Base-by-base conservation (phyloP, 805 yeast genomes). In the Spathaspora girioi region DNA sequence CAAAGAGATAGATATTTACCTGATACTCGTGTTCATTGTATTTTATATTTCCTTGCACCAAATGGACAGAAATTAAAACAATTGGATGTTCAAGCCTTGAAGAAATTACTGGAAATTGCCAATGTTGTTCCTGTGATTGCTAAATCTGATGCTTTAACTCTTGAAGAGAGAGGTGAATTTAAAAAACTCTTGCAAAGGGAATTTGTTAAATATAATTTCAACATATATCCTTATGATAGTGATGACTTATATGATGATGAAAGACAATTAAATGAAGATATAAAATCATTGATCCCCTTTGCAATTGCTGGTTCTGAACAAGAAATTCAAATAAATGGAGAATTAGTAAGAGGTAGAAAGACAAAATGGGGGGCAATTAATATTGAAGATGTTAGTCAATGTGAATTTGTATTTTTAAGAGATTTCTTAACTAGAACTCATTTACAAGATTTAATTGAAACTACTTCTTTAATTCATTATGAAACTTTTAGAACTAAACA, bases 41-140 rank as follows among this genome's bases (percentile, higher is more conserved):
- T 93, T 48, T 77, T 93, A 62, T 93, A 90, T 70, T 93, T 93
- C 67, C 81, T 93, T 60, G 89, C 90, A 64, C 97, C 97, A 59
- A 87, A 88, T 56, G 89, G 88, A 58, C 82, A 82, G 60, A 94
- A 94, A n/a, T 82, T 93, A 64, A 85, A 85, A 60, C 83, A 87
- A 38, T 76, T 94, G 59, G 99, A 93, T 69, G 74, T 90, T 44
- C 83, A 84, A 50, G 93, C 92, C 17, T 79, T 93, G 63, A 87
- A 82, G 67, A 89, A 88, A 71, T 78, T 93, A 55, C 79, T 91
- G 38, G 97, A 93, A 68, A 87, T 91, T 59, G 88, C 94, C 54
- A 93, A 93, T 66, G 97, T 93, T 48, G 88, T 94, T 49, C 99
- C 99, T 45, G 85, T 93, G 44, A 94, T 93, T 70, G 97, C 97